Base-by-base conservation (phyloP, 371 early-diverging fungal genomes). In the Mucor racemosus region DNA sequence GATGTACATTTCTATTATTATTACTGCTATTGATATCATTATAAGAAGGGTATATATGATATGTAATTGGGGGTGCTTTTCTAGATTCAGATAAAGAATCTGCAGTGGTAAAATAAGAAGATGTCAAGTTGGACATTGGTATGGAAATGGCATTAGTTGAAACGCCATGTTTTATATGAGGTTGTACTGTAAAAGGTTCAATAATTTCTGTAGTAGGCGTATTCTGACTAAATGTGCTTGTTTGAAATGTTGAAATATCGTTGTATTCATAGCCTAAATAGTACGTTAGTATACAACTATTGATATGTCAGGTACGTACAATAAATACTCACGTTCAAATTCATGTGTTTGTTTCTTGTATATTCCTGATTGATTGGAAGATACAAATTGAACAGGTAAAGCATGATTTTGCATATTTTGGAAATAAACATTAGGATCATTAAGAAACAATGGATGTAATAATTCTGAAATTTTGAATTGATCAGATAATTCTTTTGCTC, bases 391-490 rank as follows among this genome's bases (percentile, higher is more conserved):
- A 19, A 31, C 10, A 11, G 53, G 31, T 0, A 31, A 31, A 14
- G 13, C 31, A 2, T 53, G 53, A 0, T 53, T 53, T 31, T 53
- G 53, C 53, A 13, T 53, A 53, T 53, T 53, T 13, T 53, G 53
- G 11, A 53, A 31, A 53, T 53, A 31, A 9, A 14, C 31, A 4
- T 21, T 74, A 21, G 74, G 90, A 60, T 91, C 85, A 40, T 88
- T 81, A 59, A 81, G 86, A 62, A 92, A 86, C 26, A 92, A 75
- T 17, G 92, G 92, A 61, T 86, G 85, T 5, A 91, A 78, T 48
- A 76, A 74, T 15, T 89, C 89, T 48, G 74, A 67, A 3, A 91
- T 87, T 58, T 88, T 85, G 67, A 87, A 86, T 31, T 86, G 84
- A 41, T 82, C 75, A 1, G 91, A 87, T 56, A 89, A 71, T 60